Percentiles rank a stretch among this genome's conserved stretches.
These are phyloP conservation scores for Rhizopogon sp. DNA, from an alignment of 768 basidiomycete genomes.

Conservation along the genomic window DNA sequence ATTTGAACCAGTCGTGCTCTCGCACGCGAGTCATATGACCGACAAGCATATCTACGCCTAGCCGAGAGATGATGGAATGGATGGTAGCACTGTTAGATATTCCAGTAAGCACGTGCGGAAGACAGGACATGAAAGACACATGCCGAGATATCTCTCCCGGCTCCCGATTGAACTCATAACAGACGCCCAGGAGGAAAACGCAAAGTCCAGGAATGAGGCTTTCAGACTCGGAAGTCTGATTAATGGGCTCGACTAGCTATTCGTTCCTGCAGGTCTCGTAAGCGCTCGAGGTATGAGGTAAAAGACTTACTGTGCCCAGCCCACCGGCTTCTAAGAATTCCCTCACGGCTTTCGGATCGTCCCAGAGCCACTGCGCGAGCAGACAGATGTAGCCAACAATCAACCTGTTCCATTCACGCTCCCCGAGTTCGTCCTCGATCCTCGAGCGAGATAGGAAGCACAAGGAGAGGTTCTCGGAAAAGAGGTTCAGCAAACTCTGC, in stretches of 20 bases:
- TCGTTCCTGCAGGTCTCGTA: background rate
- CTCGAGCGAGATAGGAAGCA: slow-evolving; percentile 70
- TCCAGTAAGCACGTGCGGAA: background rate
- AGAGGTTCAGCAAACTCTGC: slow-evolving; percentile 74
- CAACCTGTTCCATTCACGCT: slow-evolving; percentile 86
- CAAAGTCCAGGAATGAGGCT: slow-evolving; percentile 85
- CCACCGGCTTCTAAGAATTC: slow-evolving; percentile 91
- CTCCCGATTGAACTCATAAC: slow-evolving; percentile 95
- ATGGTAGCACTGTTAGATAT: slow-evolving; percentile 60
- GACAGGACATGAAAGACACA: slow-evolving; percentile 13
- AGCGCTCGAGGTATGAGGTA: background rate
- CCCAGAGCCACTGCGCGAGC: slow-evolving; percentile 94
- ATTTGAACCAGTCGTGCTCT: slow-evolving; percentile 91
- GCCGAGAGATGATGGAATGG: slow-evolving; percentile 82
- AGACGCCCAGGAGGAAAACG: slow-evolving; percentile 86
- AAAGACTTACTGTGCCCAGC: slow-evolving; percentile 72
- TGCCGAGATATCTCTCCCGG: slow-evolving; percentile 95
- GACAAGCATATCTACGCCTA: slow-evolving; percentile 85
- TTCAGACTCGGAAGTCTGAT: slow-evolving; percentile 83
- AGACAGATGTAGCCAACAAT: slow-evolving; percentile 82
- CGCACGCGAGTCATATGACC: slow-evolving; percentile 83
- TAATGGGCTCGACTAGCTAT: slow-evolving; percentile 92
- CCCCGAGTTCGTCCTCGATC: slow-evolving; percentile 55
- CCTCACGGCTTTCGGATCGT: slow-evolving; percentile 81
- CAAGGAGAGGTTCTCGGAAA: slow-evolving; percentile 88